These are phyloP conservation scores for Podospora pseudopauciseta DNA, from an alignment of 495 filamentous ascomycete genomes.

Conservation along the genomic window DNA sequence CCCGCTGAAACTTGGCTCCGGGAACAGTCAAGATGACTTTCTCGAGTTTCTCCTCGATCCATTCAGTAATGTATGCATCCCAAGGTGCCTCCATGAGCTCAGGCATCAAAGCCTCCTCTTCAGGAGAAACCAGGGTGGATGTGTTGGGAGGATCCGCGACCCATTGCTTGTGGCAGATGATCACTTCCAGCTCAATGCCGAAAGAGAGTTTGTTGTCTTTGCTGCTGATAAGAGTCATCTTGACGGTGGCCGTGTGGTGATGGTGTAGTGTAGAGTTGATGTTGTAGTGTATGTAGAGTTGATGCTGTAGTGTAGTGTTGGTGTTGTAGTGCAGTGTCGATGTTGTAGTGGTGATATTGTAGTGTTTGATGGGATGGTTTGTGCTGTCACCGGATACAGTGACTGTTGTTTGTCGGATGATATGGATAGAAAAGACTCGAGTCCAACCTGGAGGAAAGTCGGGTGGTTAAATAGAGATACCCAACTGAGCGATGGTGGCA, in stretches of 20 bases:
- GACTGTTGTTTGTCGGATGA: background rate
- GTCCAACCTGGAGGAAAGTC: background rate
- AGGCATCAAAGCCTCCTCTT: background rate
- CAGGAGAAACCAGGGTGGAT: background rate
- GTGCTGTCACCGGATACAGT: background rate
- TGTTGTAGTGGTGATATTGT: no score
- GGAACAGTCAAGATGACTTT: slow-evolving; percentile 14
- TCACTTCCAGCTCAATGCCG: slow-evolving; percentile 26
- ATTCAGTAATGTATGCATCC: background rate
- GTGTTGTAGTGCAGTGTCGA: no score
- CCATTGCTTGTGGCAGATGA: slow-evolving; percentile 13
- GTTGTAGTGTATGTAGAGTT: no score
- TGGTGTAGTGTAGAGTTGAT: background rate
- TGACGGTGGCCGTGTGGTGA: background rate
- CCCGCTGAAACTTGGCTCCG: slow-evolving; percentile 1
- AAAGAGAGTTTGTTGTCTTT: slow-evolving; percentile 18
- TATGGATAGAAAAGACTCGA: background rate
- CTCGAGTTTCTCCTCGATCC: background rate
- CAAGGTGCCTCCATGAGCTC: no score
- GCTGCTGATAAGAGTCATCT: background rate
- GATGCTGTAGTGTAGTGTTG: no score
- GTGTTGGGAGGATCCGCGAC: background rate
- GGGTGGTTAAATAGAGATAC: background rate
- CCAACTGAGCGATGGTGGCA: background rate
- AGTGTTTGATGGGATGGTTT: background rate